phyloP scores from a whole-genome alignment of 2,329 filamentous ascomycete species.

The Talaromyces piceae region DNA sequence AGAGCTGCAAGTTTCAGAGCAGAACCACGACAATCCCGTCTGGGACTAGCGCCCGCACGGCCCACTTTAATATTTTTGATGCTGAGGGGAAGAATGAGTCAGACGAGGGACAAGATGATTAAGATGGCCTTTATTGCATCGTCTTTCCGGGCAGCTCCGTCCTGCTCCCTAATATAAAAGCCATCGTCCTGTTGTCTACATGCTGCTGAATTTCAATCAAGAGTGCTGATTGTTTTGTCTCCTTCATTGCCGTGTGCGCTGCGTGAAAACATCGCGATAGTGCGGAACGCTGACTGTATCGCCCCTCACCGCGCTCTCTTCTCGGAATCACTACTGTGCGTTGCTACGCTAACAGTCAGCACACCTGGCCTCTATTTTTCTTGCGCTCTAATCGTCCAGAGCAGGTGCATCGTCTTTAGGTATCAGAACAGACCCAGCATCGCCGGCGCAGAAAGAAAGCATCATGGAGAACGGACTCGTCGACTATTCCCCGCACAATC shows the following conservation, averaged over 20 bases:
- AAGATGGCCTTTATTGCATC: no score
- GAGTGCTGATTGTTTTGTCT: neutral
- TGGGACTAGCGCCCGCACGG: slow-evolving; percentile 26
- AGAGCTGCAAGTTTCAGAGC: slow-evolving; percentile 10
- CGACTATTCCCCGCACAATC: slow-evolving; percentile 78
- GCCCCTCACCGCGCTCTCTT: neutral
- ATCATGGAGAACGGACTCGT: slow-evolving; percentile 42
- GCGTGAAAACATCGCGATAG: neutral
- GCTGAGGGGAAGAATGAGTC: neutral
- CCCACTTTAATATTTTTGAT: neutral
- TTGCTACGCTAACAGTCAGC: neutral
- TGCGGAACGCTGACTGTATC: no score
- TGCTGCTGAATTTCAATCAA: neutral
- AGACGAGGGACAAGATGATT: no score
- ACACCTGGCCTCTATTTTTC: neutral
- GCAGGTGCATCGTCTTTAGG: neutral
- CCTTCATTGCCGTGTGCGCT: neutral
- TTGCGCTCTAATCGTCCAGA: neutral
- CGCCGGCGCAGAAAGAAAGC: neutral
- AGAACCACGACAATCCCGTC: slow-evolving; percentile 16
- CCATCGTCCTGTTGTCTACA: no score
- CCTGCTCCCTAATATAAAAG: no score
- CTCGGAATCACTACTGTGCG: neutral
- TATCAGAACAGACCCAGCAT: neutral
- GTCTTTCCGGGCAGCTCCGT: no score